A percentile compares a stretch with the other conserved stretches of the same genome.
phyloP scores from a whole-genome alignment of 1,284 basidiomycete species.

The Paramarasmius palmivorus region DNA sequence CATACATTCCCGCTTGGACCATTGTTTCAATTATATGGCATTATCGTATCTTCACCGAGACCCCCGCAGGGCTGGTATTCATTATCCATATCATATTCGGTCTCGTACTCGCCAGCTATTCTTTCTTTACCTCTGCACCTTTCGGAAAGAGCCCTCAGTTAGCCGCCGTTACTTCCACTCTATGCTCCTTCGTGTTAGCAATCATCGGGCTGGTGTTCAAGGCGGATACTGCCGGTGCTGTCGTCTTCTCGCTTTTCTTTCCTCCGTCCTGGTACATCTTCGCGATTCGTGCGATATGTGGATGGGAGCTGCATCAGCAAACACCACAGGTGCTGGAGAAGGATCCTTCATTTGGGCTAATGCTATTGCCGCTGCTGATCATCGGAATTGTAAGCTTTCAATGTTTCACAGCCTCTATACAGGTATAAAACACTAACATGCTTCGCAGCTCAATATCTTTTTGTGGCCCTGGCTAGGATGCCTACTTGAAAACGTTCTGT shows the following conservation, averaged over 20 bases:
- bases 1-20: constrained; percentile 69
- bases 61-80: constrained; percentile 62
- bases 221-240: constrained; percentile 44
- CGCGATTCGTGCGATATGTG: constrained; percentile 63
- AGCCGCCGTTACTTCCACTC: constrained; percentile 67
- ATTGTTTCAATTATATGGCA: constrained; percentile 65
- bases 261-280: constrained; percentile 80
- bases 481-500: constrained; percentile 58
- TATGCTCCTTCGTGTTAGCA: constrained; percentile 64
- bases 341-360: constrained; percentile 62
- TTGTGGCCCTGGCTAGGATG: constrained; percentile 69
- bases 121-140: constrained; percentile 66
- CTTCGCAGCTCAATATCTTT: constrained; percentile 66
- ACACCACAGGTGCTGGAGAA: constrained; percentile 50
- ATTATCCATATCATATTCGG: constrained; percentile 61
- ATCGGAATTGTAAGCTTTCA: constrained; percentile 56
- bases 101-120: constrained; percentile 66
- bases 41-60: constrained; percentile 61
- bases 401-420: background rate
- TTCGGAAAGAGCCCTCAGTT: constrained; percentile 76
- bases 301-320: constrained; percentile 61
- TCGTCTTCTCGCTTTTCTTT: constrained; percentile 70
- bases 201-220: constrained; percentile 66
- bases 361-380: constrained; percentile 59
- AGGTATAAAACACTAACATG: background rate